Conservation (phyloP, 1,139 yeast genomes). For the Debaryomyces psychrophilus region DNA sequence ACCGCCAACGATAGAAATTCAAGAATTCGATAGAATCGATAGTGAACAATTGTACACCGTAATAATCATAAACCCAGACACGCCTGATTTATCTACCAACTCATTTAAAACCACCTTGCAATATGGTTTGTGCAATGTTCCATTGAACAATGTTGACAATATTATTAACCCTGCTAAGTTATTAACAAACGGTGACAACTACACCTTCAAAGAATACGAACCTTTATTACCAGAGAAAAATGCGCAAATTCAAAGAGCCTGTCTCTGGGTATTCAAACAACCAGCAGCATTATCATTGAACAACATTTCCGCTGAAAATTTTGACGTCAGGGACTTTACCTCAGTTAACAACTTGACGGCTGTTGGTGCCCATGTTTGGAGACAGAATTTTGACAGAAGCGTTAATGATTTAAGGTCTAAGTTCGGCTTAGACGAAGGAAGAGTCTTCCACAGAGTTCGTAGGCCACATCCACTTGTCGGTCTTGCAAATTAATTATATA, state of each 20-base stretch:
- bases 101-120: slow-evolving; percentile 72
- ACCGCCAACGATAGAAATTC: slow-evolving; percentile 76
- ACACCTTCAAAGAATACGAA: slow-evolving; percentile 59
- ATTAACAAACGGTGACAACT: slow-evolving; percentile 39
- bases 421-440: slow-evolving; percentile 75
- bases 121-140: slow-evolving; percentile 77
- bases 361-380: slow-evolving; percentile 92
- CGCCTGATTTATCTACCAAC: slow-evolving; percentile 75
- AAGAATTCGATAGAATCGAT: slow-evolving; percentile 62
- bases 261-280: slow-evolving; percentile 92
- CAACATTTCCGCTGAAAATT: slow-evolving; percentile 45
- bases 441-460: slow-evolving; percentile 66
- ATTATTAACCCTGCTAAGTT: slow-evolving; percentile 55
- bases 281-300: slow-evolving; percentile 19
- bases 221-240: slow-evolving; percentile 94
- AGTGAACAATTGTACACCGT: slow-evolving; percentile 64
- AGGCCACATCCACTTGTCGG: slow-evolving; percentile 29
- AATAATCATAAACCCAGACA: slow-evolving; percentile 87
- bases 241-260: slow-evolving; percentile 77
- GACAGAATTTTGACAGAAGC: slow-evolving; percentile 81
- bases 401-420: slow-evolving; percentile 66
- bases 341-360: slow-evolving; percentile 58
- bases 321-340: slow-evolving; percentile 75
- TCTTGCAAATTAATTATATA: slow-evolving; percentile 5
- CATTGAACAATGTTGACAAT: slow-evolving; percentile 61